phyloP scores from a whole-genome alignment of 2,329 filamentous ascomycete species.

The Colletotrichum eleusines region DNA sequence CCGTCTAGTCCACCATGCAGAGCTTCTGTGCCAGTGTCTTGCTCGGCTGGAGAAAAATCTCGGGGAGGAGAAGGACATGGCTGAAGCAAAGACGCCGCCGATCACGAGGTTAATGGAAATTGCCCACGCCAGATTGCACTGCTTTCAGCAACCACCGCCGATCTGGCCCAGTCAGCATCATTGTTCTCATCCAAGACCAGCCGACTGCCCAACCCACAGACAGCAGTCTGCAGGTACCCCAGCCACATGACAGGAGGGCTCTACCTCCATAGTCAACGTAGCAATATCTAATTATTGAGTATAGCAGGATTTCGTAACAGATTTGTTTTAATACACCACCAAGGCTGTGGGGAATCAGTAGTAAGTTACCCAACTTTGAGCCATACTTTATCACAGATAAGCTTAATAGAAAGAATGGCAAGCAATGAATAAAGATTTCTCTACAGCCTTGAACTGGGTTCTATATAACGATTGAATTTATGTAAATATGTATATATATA shows the following conservation, averaged over 20 bases:
- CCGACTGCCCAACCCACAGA: slow-evolving; percentile 54
- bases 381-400: too few relatives aligned
- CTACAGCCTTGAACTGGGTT: too few relatives aligned
- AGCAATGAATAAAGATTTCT: too few relatives aligned
- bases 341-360: too few relatives aligned
- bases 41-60: slow-evolving; percentile 37
- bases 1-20: slow-evolving; percentile 57
- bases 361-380: too few relatives aligned
- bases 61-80: slow-evolving; percentile 47
- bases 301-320: too few relatives aligned
- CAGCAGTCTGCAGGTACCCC: slow-evolving; percentile 40
- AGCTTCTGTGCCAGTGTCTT: slow-evolving; percentile 46
- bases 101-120: slow-evolving; percentile 68
- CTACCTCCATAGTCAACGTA: slow-evolving; percentile 45
- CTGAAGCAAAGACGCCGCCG: slow-evolving; percentile 50
- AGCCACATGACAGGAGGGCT: slow-evolving; percentile 42
- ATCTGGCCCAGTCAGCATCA: background rate
- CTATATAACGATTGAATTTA: too few relatives aligned
- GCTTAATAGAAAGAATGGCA: too few relatives aligned
- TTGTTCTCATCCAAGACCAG: background rate
- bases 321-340: too few relatives aligned
- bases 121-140: slow-evolving; percentile 57
- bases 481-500: too few relatives aligned
- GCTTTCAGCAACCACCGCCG: slow-evolving; percentile 55
- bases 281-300: too few relatives aligned